phyloP scores from a whole-genome alignment of 2,329 filamentous ascomycete genomes.

The Aspergillus niger region DNA sequence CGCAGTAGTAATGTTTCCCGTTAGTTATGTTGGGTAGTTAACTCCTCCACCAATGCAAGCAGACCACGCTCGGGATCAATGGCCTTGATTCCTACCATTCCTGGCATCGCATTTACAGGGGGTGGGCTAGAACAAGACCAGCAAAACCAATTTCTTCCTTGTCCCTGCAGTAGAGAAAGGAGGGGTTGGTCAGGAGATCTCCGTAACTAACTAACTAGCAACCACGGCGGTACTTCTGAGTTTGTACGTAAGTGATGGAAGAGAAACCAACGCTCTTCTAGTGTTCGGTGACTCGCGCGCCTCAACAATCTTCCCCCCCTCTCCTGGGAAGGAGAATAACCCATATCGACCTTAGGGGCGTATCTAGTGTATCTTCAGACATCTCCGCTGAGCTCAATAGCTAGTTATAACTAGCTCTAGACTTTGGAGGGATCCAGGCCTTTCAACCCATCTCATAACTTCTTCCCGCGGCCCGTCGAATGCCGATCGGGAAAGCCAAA shows the following conservation, averaged over 20 bases:
- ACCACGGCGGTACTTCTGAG: not conserved
- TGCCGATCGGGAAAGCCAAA: not conserved
- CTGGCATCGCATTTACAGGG: not conserved
- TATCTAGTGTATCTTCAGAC: not conserved
- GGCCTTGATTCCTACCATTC: conserved; percentile 1
- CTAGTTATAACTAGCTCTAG: not conserved
- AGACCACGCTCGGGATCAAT: not conserved
- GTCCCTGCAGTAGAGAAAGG: conserved; percentile 6
- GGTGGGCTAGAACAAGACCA: not conserved
- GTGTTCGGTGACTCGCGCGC: not conserved
- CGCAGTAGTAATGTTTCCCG: not conserved
- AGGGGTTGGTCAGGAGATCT: conserved; percentile 15
- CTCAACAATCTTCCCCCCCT: not conserved
- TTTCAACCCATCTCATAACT: not conserved
- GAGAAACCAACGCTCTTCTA: not conserved
- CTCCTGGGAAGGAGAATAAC: not conserved
- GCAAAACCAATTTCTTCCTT: not conserved
- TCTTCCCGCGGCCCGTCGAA: not conserved
- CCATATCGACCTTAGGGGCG: not conserved
- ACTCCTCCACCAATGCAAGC: not conserved
- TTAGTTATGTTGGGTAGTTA: not conserved
- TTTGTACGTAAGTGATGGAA: not conserved
- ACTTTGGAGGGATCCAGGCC: not conserved
- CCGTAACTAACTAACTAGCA: not conserved
- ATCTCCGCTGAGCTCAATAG: not conserved